Evolutionary conservation across 2,329 filamentous ascomycete species (phyloP).

Genomic region (Fusarium xyrophilum): DNA sequence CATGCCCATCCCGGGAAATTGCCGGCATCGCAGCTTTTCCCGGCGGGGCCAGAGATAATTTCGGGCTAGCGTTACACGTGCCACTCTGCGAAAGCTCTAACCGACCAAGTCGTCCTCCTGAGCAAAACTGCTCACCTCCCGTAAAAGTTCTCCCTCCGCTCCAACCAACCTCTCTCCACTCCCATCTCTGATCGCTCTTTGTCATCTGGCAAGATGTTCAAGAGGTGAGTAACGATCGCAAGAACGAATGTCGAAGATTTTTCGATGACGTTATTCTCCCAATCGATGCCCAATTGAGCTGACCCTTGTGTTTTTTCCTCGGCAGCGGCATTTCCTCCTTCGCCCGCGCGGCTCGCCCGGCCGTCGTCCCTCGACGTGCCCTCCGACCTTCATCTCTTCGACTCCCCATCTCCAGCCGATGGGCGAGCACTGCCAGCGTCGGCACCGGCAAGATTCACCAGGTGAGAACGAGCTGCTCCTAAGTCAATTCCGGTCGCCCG

Average conservation of each 20-base stretch:
- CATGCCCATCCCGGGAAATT: slow-evolving; percentile 41
- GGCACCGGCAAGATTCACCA: slow-evolving; percentile 74
- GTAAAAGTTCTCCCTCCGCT: slow-evolving; percentile 58
- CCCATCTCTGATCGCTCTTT: slow-evolving; percentile 67
- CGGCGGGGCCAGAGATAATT: slow-evolving; percentile 37
- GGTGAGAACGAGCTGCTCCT: slow-evolving; percentile 52
- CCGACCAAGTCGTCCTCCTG: slow-evolving; percentile 53
- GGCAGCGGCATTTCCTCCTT: slow-evolving; percentile 71
- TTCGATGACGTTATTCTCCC: slow-evolving; percentile 36
- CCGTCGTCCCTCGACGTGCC: slow-evolving; percentile 63
- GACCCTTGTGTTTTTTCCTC: slow-evolving; percentile 42
- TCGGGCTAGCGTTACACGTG: slow-evolving; percentile 49
- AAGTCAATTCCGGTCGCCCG: slow-evolving; percentile 37
- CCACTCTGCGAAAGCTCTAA: slow-evolving; percentile 52
- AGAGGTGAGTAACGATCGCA: slow-evolving; percentile 68
- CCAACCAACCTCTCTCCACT: slow-evolving; percentile 64
- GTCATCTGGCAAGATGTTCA: slow-evolving; percentile 80
- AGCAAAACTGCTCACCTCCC: slow-evolving; percentile 57
- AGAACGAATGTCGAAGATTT: slow-evolving; percentile 42
- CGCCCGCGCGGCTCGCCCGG: slow-evolving; percentile 68
- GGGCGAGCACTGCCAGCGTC: slow-evolving; percentile 64
- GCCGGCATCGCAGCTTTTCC: slow-evolving; percentile 40
- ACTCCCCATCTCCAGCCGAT: slow-evolving; percentile 63
- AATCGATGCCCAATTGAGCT: slow-evolving; percentile 61
- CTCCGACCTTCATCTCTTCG: slow-evolving; percentile 63